phyloP scores from a whole-genome alignment of 2,329 filamentous ascomycete species.

The Paecilomyces variotii region DNA sequence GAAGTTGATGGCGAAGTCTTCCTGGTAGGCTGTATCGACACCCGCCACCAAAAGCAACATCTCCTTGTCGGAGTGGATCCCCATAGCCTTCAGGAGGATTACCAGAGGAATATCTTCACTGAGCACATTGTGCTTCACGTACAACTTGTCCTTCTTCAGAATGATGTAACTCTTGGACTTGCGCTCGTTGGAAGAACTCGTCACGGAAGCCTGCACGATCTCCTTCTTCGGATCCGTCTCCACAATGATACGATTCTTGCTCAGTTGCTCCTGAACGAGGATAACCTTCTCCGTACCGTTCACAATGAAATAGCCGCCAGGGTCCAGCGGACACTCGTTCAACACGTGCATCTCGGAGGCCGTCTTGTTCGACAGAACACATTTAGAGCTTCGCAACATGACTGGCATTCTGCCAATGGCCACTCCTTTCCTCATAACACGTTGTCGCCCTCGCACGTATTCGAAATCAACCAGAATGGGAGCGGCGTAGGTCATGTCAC shows the following conservation, averaged over 20 bases:
- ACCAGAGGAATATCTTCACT: constrained; percentile 93
- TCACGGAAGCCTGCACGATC: constrained; percentile 90
- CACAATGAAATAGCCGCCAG: constrained; percentile 96
- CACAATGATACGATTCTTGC: constrained; percentile 98
- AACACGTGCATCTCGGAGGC: constrained; percentile 84
- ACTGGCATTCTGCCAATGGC: constrained; percentile 86
- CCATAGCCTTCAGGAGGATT: constrained; percentile 85
- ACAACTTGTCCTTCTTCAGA: constrained; percentile 85
- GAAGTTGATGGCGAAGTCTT: constrained; percentile 91
- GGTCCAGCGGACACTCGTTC: constrained; percentile 93
- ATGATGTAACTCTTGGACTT: constrained; percentile 97
- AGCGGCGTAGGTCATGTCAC: constrained; percentile 96
- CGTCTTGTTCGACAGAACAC: constrained; percentile 72
- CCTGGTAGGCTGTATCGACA: constrained; percentile 79
- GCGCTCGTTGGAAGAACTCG: constrained; percentile 92
- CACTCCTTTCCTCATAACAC: constrained; percentile 64
- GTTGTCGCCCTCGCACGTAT: constrained; percentile 74
- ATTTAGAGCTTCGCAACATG: constrained; percentile 95
- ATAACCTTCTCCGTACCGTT: constrained; percentile 98
- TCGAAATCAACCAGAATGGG: constrained; percentile 89
- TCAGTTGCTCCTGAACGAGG: constrained; percentile 93
- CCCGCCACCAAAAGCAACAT: constrained; percentile 88
- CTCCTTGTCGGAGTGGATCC: constrained; percentile 88
- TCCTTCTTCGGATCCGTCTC: constrained; percentile 88
- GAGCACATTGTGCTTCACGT: constrained; percentile 85